Conservation (phyloP, 2,329 filamentous ascomycete species). For the Penicillium sp. region DNA sequence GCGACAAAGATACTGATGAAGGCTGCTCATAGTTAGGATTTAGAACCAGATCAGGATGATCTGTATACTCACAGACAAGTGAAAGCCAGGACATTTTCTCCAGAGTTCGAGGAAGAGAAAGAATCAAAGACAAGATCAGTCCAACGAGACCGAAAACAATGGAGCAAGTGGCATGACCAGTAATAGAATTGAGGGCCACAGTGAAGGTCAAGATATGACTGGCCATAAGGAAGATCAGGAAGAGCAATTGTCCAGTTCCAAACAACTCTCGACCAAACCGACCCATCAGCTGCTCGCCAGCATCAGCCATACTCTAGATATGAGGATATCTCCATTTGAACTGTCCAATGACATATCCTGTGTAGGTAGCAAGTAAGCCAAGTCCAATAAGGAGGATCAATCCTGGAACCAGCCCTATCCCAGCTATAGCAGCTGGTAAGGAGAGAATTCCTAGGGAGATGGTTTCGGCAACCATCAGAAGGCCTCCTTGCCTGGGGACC, state of each 20-base stretch:
- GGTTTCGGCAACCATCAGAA: conserved; percentile 50
- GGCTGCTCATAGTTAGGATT: neutral
- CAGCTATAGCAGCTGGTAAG: conserved; percentile 45
- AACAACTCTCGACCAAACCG: too few species aligned
- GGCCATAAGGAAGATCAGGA: too few species aligned
- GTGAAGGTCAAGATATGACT: too few species aligned
- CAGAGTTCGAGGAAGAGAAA: conserved; percentile 53
- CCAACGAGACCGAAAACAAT: conserved; percentile 54
- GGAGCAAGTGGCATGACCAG: conserved; percentile 51
- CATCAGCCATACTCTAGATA: too few species aligned
- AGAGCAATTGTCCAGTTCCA: too few species aligned
- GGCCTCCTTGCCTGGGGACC: neutral
- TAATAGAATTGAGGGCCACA: conserved; percentile 58
- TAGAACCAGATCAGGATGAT: neutral
- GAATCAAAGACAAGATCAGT: conserved; percentile 47
- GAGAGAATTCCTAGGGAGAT: conserved; percentile 49
- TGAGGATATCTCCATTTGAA: too few species aligned
- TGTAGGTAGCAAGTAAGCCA: conserved; percentile 41
- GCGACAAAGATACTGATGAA: conserved; percentile 1
- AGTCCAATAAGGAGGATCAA: conserved; percentile 44
- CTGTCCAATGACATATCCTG: too few species aligned
- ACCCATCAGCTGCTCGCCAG: too few species aligned
- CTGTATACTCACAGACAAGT: conserved; percentile 36
- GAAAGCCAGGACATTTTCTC: conserved; percentile 53
- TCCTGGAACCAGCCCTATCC: conserved; percentile 46